Evolutionary conservation across 2,329 filamentous ascomycete species (phyloP), one percentile per base, ranked within the genome.

Genomic region (Tolypocladium tundrense): DNA sequence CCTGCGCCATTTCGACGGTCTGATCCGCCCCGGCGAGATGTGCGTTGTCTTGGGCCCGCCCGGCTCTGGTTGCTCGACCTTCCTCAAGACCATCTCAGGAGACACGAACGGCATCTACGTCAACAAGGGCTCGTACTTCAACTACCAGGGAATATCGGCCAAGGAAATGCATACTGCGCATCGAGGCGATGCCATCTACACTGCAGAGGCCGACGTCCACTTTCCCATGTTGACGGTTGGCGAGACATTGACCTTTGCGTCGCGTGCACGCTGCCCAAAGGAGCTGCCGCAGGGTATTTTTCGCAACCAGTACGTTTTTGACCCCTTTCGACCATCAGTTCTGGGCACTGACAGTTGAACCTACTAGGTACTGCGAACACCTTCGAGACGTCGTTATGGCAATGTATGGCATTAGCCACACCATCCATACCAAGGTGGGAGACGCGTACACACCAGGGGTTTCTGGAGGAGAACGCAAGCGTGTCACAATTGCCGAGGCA

Each of bases 191-290:
- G 86, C 86, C 58, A 90, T 91, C 68, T 91, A 91, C 72, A 88
- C 86, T 0, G 87, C 87, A 56, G 88, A 91, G 71, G 84, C 87
- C 40, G 88, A 91, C 67, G 84, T 86, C 3, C 87, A 90, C 71
- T 89, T 90, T 65, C 85, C 87, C 4, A 80, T 83, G 72, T 72
- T 90, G 65, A 84, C 81, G 4, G 87, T 90, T 21, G 86, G 86
- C 57, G 84, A 90, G 63, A 91, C 88, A 0, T 75, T 90, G 24
- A 83, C 81, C 55, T 90, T 90, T 60, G 87, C 87, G 16, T 85
- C 87, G 6, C 76, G 80, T 27, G 85, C 86, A 7, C 57, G 53
- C 3, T 21, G 31, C 8, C 35, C 11, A 39, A 53, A 19, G 19
- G 57, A 56, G 14, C 35, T 58, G 24, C 57, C 57, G 8, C 35